Percentiles rank a stretch among this genome's conserved stretches.
These are phyloP conservation scores for Tricholoma terreum DNA, from an alignment of 768 basidiomycete genomes.

Conservation along the genomic window DNA sequence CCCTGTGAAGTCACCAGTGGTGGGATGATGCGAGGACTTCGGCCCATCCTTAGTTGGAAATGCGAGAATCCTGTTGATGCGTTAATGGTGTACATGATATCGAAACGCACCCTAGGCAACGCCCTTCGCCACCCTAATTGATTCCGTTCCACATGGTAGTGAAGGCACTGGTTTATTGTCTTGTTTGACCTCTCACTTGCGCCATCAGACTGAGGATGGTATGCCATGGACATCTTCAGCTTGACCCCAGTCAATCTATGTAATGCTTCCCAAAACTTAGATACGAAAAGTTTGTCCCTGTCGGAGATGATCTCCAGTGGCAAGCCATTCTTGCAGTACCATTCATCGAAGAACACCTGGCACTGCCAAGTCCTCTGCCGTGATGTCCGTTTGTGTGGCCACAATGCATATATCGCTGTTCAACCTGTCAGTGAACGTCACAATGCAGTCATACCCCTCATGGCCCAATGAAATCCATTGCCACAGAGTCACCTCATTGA, in stretches of 20 bases:
- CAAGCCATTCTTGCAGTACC: no score
- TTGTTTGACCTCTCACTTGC: no score
- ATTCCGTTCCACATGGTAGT: no score
- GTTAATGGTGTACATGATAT: constrained; percentile 31
- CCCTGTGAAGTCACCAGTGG: not conserved
- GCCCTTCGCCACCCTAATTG: no score
- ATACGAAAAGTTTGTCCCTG: no score
- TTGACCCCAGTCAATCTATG: constrained; percentile 31
- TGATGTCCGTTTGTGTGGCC: not conserved
- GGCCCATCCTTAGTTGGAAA: constrained; percentile 27
- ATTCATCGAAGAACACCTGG: constrained; percentile 23
- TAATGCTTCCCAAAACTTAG: constrained; percentile 30
- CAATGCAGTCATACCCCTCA: not conserved
- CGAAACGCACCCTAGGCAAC: no score
- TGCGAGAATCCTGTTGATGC: constrained; percentile 26
- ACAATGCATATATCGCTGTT: constrained; percentile 1
- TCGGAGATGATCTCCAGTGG: no score
- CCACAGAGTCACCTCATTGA: not conserved
- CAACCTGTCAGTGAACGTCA: constrained; percentile 10
- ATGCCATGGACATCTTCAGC: no score
- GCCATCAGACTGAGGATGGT: no score
- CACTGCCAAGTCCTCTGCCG: not conserved
- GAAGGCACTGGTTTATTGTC: no score
- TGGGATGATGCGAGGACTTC: not conserved
- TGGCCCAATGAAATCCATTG: not conserved